Percentiles rank a stretch among this genome's conserved stretches.
Evolutionary conservation across 768 basidiomycete species (phyloP).

Genomic region (Tricholoma sp.): DNA sequence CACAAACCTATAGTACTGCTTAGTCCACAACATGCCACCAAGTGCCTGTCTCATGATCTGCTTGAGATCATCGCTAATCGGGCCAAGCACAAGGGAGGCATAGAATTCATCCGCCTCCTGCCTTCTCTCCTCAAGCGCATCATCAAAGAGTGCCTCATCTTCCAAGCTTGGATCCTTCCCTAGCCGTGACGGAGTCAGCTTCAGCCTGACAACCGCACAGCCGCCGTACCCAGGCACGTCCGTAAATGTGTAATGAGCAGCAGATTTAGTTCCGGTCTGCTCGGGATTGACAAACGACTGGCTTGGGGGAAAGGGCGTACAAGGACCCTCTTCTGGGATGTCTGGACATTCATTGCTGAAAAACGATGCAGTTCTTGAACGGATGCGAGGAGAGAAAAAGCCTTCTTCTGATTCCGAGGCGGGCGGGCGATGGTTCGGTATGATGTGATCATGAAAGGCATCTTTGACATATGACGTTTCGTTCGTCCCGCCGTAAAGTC

Average conservation of each 20-base stretch:
- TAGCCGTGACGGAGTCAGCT: conserved; percentile 74
- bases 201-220: conserved; percentile 90
- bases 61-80: conserved; percentile 86
- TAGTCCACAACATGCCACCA: conserved; percentile 97
- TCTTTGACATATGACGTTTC: conserved; percentile 85
- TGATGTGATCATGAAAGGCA: conserved; percentile 97
- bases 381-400: conserved; percentile 46
- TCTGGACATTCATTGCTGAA: conserved; percentile 35
- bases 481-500: conserved; percentile 89
- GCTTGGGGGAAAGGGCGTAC: conserved; percentile 52
- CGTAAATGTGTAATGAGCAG: conserved; percentile 83
- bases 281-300: conserved; percentile 78
- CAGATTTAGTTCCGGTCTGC: conserved; percentile 85
- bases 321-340: conserved; percentile 47
- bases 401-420: conserved; percentile 35
- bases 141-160: conserved; percentile 89
- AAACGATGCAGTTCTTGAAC: conserved; percentile 42
- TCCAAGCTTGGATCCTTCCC: conserved; percentile 76
- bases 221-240: conserved; percentile 90
- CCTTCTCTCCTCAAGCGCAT: conserved; percentile 81
- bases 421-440: conserved; percentile 74
- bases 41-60: conserved; percentile 97
- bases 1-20: conserved; percentile 95
- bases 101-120: conserved; percentile 98
- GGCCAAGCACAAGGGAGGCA: conserved; percentile 67